Evolutionary conservation across 2,329 filamentous ascomycete genomes (phyloP).

Genomic region (Fusarium sp.): DNA sequence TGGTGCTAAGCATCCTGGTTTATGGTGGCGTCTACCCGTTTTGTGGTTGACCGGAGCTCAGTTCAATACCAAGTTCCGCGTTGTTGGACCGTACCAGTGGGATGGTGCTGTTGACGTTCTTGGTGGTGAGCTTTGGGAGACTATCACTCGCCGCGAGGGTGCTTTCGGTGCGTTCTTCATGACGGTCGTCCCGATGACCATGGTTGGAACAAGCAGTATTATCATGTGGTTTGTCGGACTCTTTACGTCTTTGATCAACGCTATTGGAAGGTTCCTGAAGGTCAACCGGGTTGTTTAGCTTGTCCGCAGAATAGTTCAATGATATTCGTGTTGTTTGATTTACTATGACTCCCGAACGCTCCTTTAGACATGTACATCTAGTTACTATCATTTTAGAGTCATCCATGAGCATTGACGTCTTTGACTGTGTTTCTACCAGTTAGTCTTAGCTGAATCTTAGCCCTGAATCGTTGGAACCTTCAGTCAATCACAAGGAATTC

Average conservation of each 20-base stretch:
- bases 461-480: too few species aligned
- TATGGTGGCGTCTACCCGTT: neutral
- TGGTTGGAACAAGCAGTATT: neutral
- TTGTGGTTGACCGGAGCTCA: neutral
- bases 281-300: neutral
- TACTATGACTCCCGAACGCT: too few species aligned
- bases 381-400: too few species aligned
- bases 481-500: too few species aligned
- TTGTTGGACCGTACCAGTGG: neutral
- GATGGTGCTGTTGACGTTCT: neutral
- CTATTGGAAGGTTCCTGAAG: neutral
- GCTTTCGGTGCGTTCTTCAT: neutral
- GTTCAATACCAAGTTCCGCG: neutral
- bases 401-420: too few species aligned
- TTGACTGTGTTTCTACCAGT: too few species aligned
- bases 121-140: neutral
- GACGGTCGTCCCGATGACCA: neutral
- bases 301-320: too few species aligned
- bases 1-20: neutral
- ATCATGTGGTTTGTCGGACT: neutral
- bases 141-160: neutral
- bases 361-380: too few species aligned
- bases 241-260: neutral
- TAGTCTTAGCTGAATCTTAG: too few species aligned
- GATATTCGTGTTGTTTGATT: too few species aligned